Conservation (phyloP, 345 rosid species). For the Leavenworthia alabamica region DNA sequence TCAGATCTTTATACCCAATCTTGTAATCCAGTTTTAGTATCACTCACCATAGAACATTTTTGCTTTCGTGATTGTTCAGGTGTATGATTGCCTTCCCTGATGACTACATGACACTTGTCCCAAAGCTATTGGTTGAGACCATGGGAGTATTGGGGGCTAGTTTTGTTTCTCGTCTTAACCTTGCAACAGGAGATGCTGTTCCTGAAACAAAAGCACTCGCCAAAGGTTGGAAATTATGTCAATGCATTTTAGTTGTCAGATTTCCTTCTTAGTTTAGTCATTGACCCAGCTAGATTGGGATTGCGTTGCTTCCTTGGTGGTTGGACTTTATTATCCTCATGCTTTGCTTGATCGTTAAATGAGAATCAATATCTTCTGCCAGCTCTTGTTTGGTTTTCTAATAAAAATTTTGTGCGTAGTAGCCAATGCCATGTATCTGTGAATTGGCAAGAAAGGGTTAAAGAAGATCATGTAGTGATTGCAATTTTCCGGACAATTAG, state of each 20-base stretch:
- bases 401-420: neutral
- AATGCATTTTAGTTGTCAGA: neutral
- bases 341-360: neutral
- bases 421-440: neutral
- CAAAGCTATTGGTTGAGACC: conserved; percentile 74
- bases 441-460: neutral
- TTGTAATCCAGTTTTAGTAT: neutral
- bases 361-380: conserved; percentile 1
- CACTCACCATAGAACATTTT: neutral
- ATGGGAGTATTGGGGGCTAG: conserved; percentile 68
- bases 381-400: neutral
- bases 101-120: conserved; percentile 71
- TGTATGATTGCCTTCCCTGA: conserved; percentile 93
- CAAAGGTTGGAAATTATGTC: conserved; percentile 50
- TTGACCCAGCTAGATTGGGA: neutral
- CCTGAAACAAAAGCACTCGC: conserved; percentile 89
- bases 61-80: conserved; percentile 42
- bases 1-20: conserved; percentile 3
- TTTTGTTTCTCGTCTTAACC: conserved; percentile 79
- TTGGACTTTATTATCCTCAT: conserved; percentile 1
- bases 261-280: neutral
- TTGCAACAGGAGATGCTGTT: conserved; percentile 80
- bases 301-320: neutral
- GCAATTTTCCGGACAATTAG: neutral
- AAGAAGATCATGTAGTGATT: neutral